Base-by-base conservation (phyloP, 345 rosid genomes). In the Raphanus sativus region DNA sequence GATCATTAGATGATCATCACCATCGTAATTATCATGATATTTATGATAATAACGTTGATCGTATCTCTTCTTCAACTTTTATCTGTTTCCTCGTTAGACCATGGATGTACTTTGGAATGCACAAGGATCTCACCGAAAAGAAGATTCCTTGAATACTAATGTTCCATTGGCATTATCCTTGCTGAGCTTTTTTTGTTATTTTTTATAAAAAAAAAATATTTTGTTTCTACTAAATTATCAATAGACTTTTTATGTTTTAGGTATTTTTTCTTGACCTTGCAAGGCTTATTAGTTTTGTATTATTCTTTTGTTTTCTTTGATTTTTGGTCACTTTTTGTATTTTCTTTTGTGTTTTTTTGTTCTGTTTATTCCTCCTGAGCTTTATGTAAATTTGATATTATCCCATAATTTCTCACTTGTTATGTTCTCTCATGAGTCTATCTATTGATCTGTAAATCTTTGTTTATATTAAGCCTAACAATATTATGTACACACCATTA, bases 221-320 rank as follows among this genome's bases (percentile, higher is more conserved):
- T 12, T 55, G 13, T 21, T 55, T 55, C 1, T 70, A 70, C 26
- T 63, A 56, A 56, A n/a, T 55, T 8, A 70, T 64, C 12, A 25
- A 36, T 8, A 50, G 45, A 62, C 8, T 26, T 15, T 67, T 9
- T 48, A 45, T 24, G 29, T 2, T 66, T 52, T 74, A 62, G 26
- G 11, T 4, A 65, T 9, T 70, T 81, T 86, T 87, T 85, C 91
- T 89, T 89, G 89, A 89, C 69, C 91, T 89, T 89, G 89, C 93
- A 89, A 89, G 93, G 7, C 88, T 85, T 30, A 10, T 55, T 28
- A 0, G 3, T 2, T 10, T 26, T 65, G 26, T 75, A 16, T 21
- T 29, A 2, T 58, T 70, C 12, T 2, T 76, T 70, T 62, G 25
- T 2, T 0, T 65, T 16, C 13, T 13, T 1, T 4, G 0, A 62